These are phyloP conservation scores for Lindgomyces ingoldianus DNA, from an alignment of 495 filamentous ascomycete species.

Conservation along the genomic window DNA sequence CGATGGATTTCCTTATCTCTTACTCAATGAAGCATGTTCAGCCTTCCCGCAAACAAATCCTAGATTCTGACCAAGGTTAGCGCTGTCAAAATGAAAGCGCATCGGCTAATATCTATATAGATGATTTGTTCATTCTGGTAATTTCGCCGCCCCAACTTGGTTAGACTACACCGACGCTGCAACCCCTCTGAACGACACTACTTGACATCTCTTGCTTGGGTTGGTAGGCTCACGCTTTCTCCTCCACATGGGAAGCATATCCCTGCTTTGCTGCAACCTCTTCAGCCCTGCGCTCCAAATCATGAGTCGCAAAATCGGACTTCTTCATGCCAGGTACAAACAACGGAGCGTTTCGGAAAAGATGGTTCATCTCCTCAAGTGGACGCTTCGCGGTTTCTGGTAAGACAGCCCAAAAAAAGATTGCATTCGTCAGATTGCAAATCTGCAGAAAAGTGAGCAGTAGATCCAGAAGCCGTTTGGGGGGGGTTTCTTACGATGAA, in stretches of 20 bases:
- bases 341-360: constrained; percentile 69
- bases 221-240: not conserved
- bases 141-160: too few species aligned
- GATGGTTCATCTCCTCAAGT: constrained; percentile 69
- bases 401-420: constrained; percentile 66
- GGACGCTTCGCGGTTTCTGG: constrained; percentile 67
- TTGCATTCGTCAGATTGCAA: constrained; percentile 59
- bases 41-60: too few species aligned
- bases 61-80: too few species aligned
- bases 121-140: too few species aligned
- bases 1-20: too few species aligned
- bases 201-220: too few species aligned
- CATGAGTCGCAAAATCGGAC: constrained; percentile 46
- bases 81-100: too few species aligned
- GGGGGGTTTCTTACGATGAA: constrained; percentile 50
- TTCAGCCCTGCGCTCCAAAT: constrained; percentile 48
- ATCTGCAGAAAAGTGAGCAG: constrained; percentile 33
- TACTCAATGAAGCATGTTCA: too few species aligned
- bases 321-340: constrained; percentile 58
- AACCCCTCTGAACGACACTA: too few species aligned
- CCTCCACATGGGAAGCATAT: constrained; percentile 13
- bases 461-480: not conserved
- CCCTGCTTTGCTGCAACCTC: constrained; percentile 51
- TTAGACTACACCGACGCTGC: too few species aligned
- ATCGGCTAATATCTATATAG: too few species aligned